Evolutionary conservation across 257 asterid species (phyloP), one percentile per base, ranked within the genome.

Genomic region (Linaria vulgaris): DNA sequence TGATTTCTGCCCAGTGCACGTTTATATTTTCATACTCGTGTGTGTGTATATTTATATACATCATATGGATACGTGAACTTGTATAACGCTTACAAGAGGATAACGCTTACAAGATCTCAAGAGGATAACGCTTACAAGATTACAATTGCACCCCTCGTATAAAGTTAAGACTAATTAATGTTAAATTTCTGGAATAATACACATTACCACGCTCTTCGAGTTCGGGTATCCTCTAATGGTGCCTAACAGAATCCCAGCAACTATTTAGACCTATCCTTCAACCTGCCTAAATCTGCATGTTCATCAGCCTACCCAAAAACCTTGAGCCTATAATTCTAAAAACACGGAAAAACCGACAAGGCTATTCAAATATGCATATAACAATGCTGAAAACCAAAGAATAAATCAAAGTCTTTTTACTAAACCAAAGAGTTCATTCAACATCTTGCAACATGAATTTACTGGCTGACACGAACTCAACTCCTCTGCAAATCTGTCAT

Each of bases 381-480:
- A 56, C 62, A 43, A 15, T 22, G 34, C 56, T 60, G 22, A 7
- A n/a, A 20, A 12, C 59, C 56, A 45, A 64, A 51, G 43, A 51
- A 22, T 37, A 15, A 47, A 38, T 49, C 20, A 51, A 30, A 46
- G 31, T 16, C 34, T 8, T 45, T 52, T 31, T 38, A 37, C 37
- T 19, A 46, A 47, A 61, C 66, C 55, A 56, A 30, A 59, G 37
- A 22, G 56, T 46, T 37, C 72, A 58, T 68, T 54, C 27, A 45
- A 70, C 49, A 65, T 23, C 51, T 64, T 51, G 74, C 24, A 49
- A 55, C 68, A 30, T 54, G 60, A 66, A 58, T 59, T 55, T n/a
- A 60, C 75, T 72, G 69, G 66, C 72, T 10, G 21, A 70, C 69
- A 59, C 70, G 76, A 71, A 49, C 63, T 65, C 78, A 70, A 77